These are phyloP conservation scores for Xylariaceae sp. DNA, from an alignment of 2,329 filamentous ascomycete species.

Conservation along the genomic window DNA sequence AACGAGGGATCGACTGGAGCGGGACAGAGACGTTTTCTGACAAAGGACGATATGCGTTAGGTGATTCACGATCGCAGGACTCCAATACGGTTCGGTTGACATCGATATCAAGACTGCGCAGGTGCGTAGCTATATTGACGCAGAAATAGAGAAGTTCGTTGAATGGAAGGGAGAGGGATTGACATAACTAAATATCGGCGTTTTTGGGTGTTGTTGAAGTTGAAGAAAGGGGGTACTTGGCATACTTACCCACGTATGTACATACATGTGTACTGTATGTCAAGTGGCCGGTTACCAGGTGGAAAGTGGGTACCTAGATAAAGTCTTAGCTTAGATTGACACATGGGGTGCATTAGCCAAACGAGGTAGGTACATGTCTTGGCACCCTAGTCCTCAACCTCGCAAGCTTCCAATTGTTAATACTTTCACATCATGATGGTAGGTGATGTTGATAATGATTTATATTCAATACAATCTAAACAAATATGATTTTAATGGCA, in stretches of 20 bases:
- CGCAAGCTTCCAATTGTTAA: no score
- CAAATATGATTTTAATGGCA: not conserved
- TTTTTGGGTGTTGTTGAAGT: conserved; percentile 16
- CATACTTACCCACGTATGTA: not conserved
- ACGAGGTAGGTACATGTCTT: no score
- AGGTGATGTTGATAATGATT: no score
- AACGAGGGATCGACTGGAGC: conserved; percentile 31
- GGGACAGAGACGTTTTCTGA: conserved; percentile 9
- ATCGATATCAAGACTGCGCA: not conserved
- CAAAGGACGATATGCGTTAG: not conserved
- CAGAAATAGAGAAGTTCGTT: not conserved
- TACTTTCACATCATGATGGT: no score
- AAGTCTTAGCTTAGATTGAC: conserved; percentile 16
- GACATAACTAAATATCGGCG: conserved; percentile 6
- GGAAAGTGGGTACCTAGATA: conserved; percentile 5
- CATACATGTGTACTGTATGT: conserved; percentile 8
- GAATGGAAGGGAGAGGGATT: conserved; percentile 4
- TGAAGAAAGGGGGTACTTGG: conserved; percentile 23
- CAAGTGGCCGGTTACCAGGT: conserved; percentile 11
- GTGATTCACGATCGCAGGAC: conserved; percentile 5
- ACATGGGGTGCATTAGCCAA: conserved; percentile 28
- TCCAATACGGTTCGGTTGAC: not conserved
- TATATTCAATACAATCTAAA: no score
- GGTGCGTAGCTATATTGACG: conserved; percentile 10
- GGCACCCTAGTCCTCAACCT: no score